phyloP scores from a whole-genome alignment of 164 flowering plant species.

The Vitis rotundifolia region DNA sequence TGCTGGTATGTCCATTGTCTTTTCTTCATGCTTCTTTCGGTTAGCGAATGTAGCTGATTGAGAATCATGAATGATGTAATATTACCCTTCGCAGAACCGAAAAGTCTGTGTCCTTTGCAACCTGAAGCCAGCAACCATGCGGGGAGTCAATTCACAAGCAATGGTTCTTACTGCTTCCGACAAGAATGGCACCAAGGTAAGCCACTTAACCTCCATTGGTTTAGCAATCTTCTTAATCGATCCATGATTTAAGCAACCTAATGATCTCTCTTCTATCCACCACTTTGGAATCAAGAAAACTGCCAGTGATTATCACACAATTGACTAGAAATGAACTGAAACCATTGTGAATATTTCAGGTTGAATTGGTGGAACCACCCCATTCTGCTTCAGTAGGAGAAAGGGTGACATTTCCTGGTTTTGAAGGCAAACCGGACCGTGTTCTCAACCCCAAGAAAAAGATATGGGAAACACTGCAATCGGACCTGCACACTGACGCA shows the following conservation, averaged over 20 bases:
- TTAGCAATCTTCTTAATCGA: too few species aligned
- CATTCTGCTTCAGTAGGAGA: slow-evolving; percentile 61
- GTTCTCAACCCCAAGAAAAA: slow-evolving; percentile 89
- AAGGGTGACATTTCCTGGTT: slow-evolving; percentile 68
- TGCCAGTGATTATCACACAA: too few species aligned
- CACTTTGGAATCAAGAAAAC: too few species aligned
- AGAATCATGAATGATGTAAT: too few species aligned
- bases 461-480: slow-evolving; percentile 83
- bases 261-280: too few species aligned
- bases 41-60: neutral
- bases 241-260: too few species aligned
- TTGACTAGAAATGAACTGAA: too few species aligned
- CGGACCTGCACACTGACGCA: slow-evolving; percentile 53
- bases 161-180: slow-evolving; percentile 91
- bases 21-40: neutral
- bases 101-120: slow-evolving; percentile 96
- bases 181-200: slow-evolving; percentile 67
- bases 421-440: slow-evolving; percentile 69
- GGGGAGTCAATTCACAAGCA: slow-evolving; percentile 91
- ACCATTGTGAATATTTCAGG: slow-evolving; percentile 38
- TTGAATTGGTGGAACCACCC: slow-evolving; percentile 76
- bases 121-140: slow-evolving; percentile 90
- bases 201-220: too few species aligned
- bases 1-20: slow-evolving; percentile 59
- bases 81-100: slow-evolving; percentile 55